Evolutionary conservation across 1,284 basidiomycete species (phyloP), one percentile per base, ranked within the genome.

Genomic region (Naganishia sp.): DNA sequence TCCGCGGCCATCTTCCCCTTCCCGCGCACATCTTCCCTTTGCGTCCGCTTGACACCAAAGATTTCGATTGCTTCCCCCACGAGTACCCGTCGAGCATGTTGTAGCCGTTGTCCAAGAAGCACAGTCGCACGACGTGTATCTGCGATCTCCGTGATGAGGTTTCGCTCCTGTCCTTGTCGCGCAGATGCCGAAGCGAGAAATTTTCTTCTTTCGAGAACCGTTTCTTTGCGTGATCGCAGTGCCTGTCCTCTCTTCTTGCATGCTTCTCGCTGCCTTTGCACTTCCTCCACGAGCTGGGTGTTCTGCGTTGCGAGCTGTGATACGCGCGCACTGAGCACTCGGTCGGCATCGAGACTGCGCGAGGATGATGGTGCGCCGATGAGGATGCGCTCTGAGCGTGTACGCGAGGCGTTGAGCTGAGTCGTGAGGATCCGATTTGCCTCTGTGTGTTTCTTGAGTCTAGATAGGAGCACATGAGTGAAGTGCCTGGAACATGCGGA

Each of bases 391-490:
- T 55, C 42, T 51, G 41, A 66, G 13, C 65, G 57, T 13, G 50
- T 41, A 9, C 43, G 28, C 3, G 65, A 66, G 15, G 65, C 65
- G 11, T 43, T 58, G 50, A 66, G 51, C 32, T 66, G 65, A 9
- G 65, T 66, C 15, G 43, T 49, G 10, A 66, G 65, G 23, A 66
- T 66, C 7, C 55, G 57, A 55, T 55, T 57, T 32, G 65, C 65
- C 23, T 66, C 50, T n/a, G 65, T 60, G 49, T 66, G 65, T n/a
- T 61, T 62, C 23, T 61, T 56, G 41, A 66, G 57, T 21, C 65
- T 66, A 52, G 1, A 6, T 15, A 42, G 11, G 47, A 39, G 35
- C 0, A 39, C 10, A n/a, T n/a, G 32, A n/a, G 45, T 18, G 23
- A 54, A 10, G 31, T 25, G 13, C 2, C 17, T 10, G 45, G 15